Conservation (phyloP, 1,284 basidiomycete species). For the Ustilago esculenta region DNA sequence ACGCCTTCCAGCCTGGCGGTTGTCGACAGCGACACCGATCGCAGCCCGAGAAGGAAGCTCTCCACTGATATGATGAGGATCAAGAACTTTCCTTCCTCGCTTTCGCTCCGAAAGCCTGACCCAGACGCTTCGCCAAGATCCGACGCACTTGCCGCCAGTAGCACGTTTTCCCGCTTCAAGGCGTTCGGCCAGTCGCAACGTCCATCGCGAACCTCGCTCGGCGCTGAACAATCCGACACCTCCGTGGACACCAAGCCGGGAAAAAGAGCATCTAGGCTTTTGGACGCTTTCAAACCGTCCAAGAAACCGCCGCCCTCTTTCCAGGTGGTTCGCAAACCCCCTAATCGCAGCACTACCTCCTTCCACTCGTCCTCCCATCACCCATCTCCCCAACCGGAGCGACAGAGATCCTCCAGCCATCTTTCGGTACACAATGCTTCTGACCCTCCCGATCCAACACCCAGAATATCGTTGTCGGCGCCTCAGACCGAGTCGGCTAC, state of each 20-base stretch:
- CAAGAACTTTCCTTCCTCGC: slow-evolving; percentile 36
- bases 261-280: slow-evolving; percentile 22
- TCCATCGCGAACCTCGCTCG: slow-evolving; percentile 9
- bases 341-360: slow-evolving; percentile 31
- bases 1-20: neutral
- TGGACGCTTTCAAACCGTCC: slow-evolving; percentile 43
- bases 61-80: slow-evolving; percentile 34
- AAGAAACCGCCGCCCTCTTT: slow-evolving; percentile 36
- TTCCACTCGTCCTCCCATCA: slow-evolving; percentile 25
- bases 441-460: slow-evolving; percentile 9
- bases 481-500: slow-evolving; percentile 4
- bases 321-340: slow-evolving; percentile 47
- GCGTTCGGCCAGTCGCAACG: slow-evolving; percentile 16
- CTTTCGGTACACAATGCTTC: slow-evolving; percentile 4
- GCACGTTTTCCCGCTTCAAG: slow-evolving; percentile 33
- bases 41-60: slow-evolving; percentile 26
- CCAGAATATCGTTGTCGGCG: slow-evolving; percentile 24
- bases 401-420: slow-evolving; percentile 3
- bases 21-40: slow-evolving; percentile 8
- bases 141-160: slow-evolving; percentile 5
- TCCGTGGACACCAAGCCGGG: slow-evolving; percentile 13
- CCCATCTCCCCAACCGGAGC: slow-evolving; percentile 10
- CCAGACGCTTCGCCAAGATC: slow-evolving; percentile 9
- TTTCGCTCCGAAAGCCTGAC: slow-evolving; percentile 37
- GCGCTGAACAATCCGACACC: slow-evolving; percentile 12